Evolutionary conservation across 768 basidiomycete species (phyloP), one percentile per base, ranked within the genome.

Genomic region (Boletales sp.): DNA sequence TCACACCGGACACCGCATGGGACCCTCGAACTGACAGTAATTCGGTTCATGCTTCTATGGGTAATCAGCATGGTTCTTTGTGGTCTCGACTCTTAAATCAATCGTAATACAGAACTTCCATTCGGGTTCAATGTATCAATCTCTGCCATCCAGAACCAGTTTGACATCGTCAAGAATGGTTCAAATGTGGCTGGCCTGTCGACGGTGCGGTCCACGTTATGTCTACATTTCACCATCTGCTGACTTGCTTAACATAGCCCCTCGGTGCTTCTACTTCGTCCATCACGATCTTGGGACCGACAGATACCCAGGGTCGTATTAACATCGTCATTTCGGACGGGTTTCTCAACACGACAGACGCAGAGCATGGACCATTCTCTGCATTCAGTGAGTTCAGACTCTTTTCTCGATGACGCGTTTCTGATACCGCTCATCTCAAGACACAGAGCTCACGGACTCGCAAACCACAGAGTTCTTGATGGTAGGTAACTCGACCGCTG

Each of bases 121-220:
- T 89, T 89, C 53, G 87, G 87, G 10, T 89, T 89, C 64, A 68
- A 68, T 25, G 8, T 87, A 15, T 68, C 70, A 1, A 79, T 88
- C 45, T 74, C 71, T 28, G 64, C 84, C 51, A 87, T 89, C 31
- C 70, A 78, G 60, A 88, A 89, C 57, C 67, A 74, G 31, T 87
- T 89, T 59, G 78, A 75, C 19, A 81, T 89, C 54, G 70, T 78
- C 19, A 75, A 72, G 57, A 76, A 81, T 55, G 75, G 76, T 25
- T 66, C 63, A 8, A 64, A 69, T 21, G 78, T 86, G 3, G 84
- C 82, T 17, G 78, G 76, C 10, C 72, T 89, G 44, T 74, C 77
- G 17, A 87, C 82, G 52, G 84, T 84, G 60, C 58, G 34, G 37
- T 5, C 28, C 34, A 34, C 15, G 2, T 33, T 14, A 25, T 13